Percentiles rank a stretch among this genome's conserved stretches.
These are phyloP conservation scores for Hygrophorus pudorinus DNA, from an alignment of 768 basidiomycete species.

Conservation along the genomic window DNA sequence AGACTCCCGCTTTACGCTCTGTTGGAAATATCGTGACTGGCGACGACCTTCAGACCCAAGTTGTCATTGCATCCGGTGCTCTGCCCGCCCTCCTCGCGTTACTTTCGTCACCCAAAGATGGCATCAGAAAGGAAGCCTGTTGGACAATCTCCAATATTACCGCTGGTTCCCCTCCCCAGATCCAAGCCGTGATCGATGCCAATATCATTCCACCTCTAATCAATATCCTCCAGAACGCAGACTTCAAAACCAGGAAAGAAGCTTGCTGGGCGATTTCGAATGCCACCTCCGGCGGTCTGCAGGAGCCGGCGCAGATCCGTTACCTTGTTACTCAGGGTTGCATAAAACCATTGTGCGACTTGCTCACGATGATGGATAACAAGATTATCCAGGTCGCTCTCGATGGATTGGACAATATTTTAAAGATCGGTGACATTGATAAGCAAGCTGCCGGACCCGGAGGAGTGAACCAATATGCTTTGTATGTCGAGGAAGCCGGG, in stretches of 20 bases:
- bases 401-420: slow-evolving; percentile 95
- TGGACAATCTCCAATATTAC: slow-evolving; percentile 99
- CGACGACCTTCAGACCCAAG: slow-evolving; percentile 98
- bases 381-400: slow-evolving; percentile 99
- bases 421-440: slow-evolving; percentile 96
- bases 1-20: slow-evolving; percentile 95
- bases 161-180: slow-evolving; percentile 93
- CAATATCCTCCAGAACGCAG: slow-evolving; percentile 94
- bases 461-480: slow-evolving; percentile 84
- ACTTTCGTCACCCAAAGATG: slow-evolving; percentile 94
- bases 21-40: slow-evolving; percentile 99
- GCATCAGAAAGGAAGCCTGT: slow-evolving; percentile 98
- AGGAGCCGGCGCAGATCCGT: slow-evolving; percentile 93
- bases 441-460: slow-evolving; percentile 75
- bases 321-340: slow-evolving; percentile 97
- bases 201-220: slow-evolving; percentile 97
- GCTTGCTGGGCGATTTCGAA: slow-evolving; percentile 99
- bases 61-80: slow-evolving; percentile 96
- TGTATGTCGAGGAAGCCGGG: slow-evolving; percentile 94
- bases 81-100: slow-evolving; percentile 90
- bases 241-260: slow-evolving; percentile 99
- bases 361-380: slow-evolving; percentile 98
- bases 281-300: slow-evolving; percentile 94
- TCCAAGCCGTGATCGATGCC: slow-evolving; percentile 95
- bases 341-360: slow-evolving; percentile 96